phyloP scores from a whole-genome alignment of 1,139 yeast species.

The Schwanniomyces etchellsii region DNA sequence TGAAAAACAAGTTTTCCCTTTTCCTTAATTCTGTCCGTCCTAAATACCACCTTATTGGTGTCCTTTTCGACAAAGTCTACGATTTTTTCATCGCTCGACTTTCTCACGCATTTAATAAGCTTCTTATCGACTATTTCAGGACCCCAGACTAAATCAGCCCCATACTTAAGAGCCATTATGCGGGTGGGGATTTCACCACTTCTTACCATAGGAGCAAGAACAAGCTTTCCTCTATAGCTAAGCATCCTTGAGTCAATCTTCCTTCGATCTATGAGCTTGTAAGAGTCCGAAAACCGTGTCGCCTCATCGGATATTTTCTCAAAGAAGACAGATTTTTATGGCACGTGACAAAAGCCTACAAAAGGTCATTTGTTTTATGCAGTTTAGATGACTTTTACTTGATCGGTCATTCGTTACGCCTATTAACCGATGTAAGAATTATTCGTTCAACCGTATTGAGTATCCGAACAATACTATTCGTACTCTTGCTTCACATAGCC shows the following conservation, averaged over 20 bases:
- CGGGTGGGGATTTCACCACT: constrained; percentile 92
- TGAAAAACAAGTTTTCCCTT: constrained; percentile 70
- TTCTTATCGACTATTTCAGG: constrained; percentile 93
- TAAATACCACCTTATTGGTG: constrained; percentile 48
- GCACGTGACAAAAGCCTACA: no score
- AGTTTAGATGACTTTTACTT: no score
- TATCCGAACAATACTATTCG: no score
- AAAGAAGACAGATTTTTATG: neutral
- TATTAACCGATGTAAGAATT: no score
- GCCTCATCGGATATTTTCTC: neutral
- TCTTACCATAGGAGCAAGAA: constrained; percentile 94
- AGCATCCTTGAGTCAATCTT: no score
- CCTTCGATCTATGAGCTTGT: neutral
- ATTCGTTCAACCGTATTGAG: no score
- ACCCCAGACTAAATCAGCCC: constrained; percentile 94
- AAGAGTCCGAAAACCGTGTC: neutral
- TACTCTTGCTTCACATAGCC: no score
- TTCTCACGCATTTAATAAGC: constrained; percentile 62
- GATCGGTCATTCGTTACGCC: no score
- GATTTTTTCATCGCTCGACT: constrained; percentile 50
- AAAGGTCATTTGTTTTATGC: no score
- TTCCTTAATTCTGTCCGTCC: constrained; percentile 65
- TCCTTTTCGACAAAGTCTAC: constrained; percentile 47
- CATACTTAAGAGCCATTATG: constrained; percentile 68
- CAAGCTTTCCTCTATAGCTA: constrained; percentile 55